Evolutionary conservation across 805 yeast genomes (phyloP).

Genomic region (Lipomyces orientalis): DNA sequence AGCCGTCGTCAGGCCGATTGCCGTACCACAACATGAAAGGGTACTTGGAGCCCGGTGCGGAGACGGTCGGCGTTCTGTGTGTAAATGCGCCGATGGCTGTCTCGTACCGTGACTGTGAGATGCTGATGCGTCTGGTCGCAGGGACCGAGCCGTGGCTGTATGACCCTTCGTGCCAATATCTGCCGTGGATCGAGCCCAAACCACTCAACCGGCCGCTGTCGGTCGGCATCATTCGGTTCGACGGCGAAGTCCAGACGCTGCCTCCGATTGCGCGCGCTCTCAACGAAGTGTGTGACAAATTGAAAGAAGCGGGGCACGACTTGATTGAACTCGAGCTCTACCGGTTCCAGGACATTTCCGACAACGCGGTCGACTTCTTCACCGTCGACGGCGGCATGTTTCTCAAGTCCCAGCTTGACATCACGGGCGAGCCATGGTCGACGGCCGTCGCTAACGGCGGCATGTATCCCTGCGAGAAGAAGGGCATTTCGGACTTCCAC

Average conservation of each 20-base stretch:
- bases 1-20: constrained; percentile 55
- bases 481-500: constrained; percentile 31
- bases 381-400: constrained; percentile 35
- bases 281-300: constrained; percentile 57
- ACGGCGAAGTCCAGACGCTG: constrained; percentile 55
- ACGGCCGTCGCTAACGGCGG: constrained; percentile 33
- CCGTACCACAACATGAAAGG: constrained; percentile 42
- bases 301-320: constrained; percentile 62
- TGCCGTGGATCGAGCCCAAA: constrained; percentile 58
- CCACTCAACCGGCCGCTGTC: constrained; percentile 31
- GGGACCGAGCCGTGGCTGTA: constrained; percentile 51
- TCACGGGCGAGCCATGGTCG: constrained; percentile 37
- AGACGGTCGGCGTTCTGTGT: constrained; percentile 55
- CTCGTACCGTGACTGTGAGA: constrained; percentile 67
- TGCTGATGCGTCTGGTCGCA: constrained; percentile 59
- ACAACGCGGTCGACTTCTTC: constrained; percentile 35
- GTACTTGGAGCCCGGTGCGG: constrained; percentile 46
- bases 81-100: constrained; percentile 74
- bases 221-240: constrained; percentile 43
- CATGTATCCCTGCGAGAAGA: constrained; percentile 34
- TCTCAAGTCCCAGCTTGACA: constrained; percentile 25
- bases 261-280: constrained; percentile 64
- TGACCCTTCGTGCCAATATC: constrained; percentile 54
- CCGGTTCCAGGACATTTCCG: constrained; percentile 31
- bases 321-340: constrained; percentile 49